phyloP scores from a whole-genome alignment of 208 protist genomes.

The Trypanosoma scelopori region DNA sequence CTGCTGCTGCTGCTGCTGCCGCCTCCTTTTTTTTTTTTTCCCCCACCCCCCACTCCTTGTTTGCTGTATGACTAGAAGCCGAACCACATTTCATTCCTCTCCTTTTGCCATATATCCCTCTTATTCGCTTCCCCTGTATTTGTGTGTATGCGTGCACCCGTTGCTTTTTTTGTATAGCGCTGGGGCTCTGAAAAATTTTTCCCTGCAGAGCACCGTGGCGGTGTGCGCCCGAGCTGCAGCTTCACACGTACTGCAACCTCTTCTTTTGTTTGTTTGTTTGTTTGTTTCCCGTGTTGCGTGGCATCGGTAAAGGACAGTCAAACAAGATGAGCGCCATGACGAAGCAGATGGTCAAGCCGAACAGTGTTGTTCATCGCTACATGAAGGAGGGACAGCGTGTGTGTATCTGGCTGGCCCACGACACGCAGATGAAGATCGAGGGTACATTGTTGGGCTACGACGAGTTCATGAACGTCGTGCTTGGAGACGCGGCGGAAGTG shows the following conservation, averaged over 20 bases:
- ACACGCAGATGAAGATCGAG: conserved; percentile 78
- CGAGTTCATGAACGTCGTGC: conserved; percentile 94
- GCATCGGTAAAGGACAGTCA: conserved; percentile 5
- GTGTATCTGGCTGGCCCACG: conserved; percentile 85
- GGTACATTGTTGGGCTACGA: conserved; percentile 89
- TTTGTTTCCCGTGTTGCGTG: neutral
- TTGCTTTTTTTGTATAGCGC: too few relatives aligned
- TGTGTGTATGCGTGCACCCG: neutral
- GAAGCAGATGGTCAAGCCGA: conserved; percentile 85
- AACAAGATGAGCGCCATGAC: conserved; percentile 39
- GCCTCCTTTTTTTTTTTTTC: conserved; percentile 16
- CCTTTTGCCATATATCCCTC: too few relatives aligned
- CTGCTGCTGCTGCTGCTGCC: neutral
- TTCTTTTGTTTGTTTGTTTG: too few relatives aligned
- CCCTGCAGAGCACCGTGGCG: too few relatives aligned
- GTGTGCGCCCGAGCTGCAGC: too few relatives aligned
- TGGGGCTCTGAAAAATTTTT: too few relatives aligned
- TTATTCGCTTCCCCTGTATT: conserved; percentile 8
- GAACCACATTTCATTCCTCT: neutral
- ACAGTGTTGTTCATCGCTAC: conserved; percentile 67
- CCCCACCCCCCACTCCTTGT: too few relatives aligned
- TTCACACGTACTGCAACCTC: too few relatives aligned
- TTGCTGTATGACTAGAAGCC: neutral
- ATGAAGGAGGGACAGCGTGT: conserved; percentile 78
- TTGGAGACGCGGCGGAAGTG: conserved; percentile 87